Evolutionary conservation across 345 rosid species (phyloP), one percentile per base, ranked within the genome.

Genomic region (Acer campestre): DNA sequence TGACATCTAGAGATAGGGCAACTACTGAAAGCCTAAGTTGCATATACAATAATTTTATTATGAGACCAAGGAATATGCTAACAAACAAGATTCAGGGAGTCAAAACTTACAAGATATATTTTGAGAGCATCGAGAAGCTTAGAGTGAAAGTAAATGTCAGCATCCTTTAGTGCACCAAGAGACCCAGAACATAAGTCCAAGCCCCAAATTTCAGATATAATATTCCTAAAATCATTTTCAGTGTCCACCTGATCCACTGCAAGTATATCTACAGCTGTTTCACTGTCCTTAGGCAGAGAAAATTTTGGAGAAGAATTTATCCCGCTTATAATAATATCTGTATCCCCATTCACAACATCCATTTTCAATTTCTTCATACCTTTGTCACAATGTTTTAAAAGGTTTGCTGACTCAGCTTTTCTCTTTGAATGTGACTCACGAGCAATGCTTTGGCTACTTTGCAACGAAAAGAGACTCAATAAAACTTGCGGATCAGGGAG

Each of bases 401-500:
- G 77, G 63, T 74, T 66, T 65, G 83, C 84, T 70, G 67, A 76
- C 81, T 76, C 86, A 61, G 82, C 77, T 82, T 81, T 81, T 81
- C 95, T 90, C 85, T 94, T 92, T 81, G 53, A 49, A 79, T 74
- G 62, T 55, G 61, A 80, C 66, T 78, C 83, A 55, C 53, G 64
- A 67, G 44, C 77, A 79, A 78, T 84, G 59, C 75, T 75, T 35
- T 73, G 81, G 79, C 81, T 78, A 67, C 82, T 83, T 67, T 86
- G 80, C 25, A 94, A 63, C 73, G 97, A 90, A 74, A 94, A 90
- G 40, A 86, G 70, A 75, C 79, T 86, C 86, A 91, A 67, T 20
- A 96, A 79, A 75, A 94, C 97, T 82, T 94, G 98, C 9, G 85
- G 87, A 91, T 96, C 97, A 75, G 97, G 97, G 71, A 91, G 89